A percentile compares a stretch with the other conserved stretches of the same genome.
phyloP scores from a whole-genome alignment of 108 stramenopile genomes.

The Cyclotella atomus region DNA sequence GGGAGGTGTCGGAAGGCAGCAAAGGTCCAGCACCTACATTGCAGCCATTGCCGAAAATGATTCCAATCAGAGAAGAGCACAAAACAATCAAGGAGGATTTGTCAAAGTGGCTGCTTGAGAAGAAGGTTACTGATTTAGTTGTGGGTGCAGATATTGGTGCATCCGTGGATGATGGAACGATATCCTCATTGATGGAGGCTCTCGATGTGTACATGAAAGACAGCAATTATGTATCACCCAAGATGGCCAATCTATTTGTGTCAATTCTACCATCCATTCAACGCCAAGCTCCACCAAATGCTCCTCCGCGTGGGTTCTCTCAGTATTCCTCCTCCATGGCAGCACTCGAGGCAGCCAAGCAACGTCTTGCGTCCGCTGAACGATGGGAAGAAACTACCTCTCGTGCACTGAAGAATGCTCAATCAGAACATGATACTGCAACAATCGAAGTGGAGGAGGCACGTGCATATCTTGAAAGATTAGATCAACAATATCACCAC shows the following conservation, averaged over 20 bases:
- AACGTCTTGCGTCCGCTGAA: neutral
- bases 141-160: neutral
- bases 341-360: conserved; percentile 1
- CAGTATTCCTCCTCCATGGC: neutral
- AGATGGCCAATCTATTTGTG: neutral
- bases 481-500: neutral
- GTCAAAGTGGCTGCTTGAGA: neutral
- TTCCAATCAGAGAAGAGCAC: neutral
- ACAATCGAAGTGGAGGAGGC: neutral
- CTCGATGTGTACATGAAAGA: neutral
- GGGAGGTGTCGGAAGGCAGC: conserved; percentile 2
- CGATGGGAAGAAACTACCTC: neutral
- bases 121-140: neutral
- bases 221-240: neutral
- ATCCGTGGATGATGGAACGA: neutral
- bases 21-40: neutral
- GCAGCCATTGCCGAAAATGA: neutral
- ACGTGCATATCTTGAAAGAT: neutral
- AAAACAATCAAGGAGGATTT: neutral
- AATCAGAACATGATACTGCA: neutral
- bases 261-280: neutral
- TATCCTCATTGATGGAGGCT: neutral
- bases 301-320: neutral
- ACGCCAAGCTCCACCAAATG: neutral
- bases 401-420: neutral